Evolutionary conservation across 805 yeast genomes (phyloP).

Genomic region (Candida arabinofermentans): DNA sequence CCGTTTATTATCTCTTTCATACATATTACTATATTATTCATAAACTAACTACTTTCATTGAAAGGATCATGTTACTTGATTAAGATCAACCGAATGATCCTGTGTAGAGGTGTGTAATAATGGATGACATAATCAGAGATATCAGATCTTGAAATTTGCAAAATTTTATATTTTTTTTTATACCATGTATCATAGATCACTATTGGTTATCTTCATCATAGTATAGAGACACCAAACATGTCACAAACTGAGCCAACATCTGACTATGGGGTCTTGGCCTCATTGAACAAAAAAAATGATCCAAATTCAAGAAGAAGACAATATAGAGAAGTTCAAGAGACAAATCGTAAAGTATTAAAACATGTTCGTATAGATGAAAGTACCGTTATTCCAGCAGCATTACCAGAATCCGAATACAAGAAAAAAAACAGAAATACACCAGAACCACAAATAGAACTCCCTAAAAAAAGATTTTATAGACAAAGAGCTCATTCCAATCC

Average conservation of each 20-base stretch:
- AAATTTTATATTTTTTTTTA: too few species aligned
- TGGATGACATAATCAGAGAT: too few species aligned
- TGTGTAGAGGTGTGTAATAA: too few species aligned
- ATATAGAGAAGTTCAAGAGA: slow-evolving; percentile 46
- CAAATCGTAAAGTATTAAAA: slow-evolving; percentile 40
- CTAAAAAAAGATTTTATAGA: slow-evolving; percentile 83
- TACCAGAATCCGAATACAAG: slow-evolving; percentile 14
- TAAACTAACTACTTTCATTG: too few species aligned
- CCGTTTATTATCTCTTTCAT: too few species aligned
- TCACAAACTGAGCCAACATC: background rate
- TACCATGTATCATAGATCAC: too few species aligned
- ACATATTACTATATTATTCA: too few species aligned
- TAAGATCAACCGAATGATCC: too few species aligned
- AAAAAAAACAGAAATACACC: slow-evolving; percentile 21
- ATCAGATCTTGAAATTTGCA: too few species aligned
- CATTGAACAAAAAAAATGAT: slow-evolving; percentile 2
- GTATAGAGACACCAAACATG: background rate
- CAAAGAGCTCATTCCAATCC: slow-evolving; percentile 98
- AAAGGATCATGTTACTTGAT: too few species aligned
- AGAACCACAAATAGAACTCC: slow-evolving; percentile 38
- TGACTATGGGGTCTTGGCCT: background rate
- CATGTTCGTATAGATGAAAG: slow-evolving; percentile 41
- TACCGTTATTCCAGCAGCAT: slow-evolving; percentile 8
- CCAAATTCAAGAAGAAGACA: slow-evolving; percentile 39
- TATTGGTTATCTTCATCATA: too few species aligned